A percentile compares a stretch with the other conserved stretches of the same genome.
These are phyloP conservation scores for Lolium perenne DNA, from an alignment of 176 grass and related monocot genomes.

Conservation along the genomic window DNA sequence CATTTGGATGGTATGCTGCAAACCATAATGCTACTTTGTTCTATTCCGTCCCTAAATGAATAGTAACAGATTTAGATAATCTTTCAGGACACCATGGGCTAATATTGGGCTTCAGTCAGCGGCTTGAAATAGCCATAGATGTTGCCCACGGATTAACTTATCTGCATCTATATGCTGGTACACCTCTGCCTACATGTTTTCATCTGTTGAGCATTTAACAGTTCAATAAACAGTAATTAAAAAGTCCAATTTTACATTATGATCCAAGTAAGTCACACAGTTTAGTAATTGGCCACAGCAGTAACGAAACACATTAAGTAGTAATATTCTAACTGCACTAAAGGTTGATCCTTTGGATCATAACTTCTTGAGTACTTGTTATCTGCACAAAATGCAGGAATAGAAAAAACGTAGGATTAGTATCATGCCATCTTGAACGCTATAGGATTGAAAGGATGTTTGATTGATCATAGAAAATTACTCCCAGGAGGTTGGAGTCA, in stretches of 20 bases:
- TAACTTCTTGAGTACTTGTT: background rate
- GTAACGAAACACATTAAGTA: constrained; percentile 2
- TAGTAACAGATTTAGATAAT: constrained; percentile 39
- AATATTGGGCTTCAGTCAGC: constrained; percentile 77
- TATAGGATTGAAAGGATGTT: background rate
- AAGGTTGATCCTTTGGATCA: constrained; percentile 11
- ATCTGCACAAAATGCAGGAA: background rate
- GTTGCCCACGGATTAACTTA: constrained; percentile 96
- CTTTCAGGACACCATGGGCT: constrained; percentile 72
- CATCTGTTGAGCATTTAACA: constrained; percentile 7
- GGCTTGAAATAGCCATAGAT: constrained; percentile 94
- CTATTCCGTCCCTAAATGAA: constrained; percentile 16
- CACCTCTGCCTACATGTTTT: constrained; percentile 38
- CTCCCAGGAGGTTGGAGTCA: background rate
- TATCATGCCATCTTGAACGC: background rate
- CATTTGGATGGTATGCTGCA: constrained; percentile 94
- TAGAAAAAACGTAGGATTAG: background rate
- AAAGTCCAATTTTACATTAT: constrained; percentile 1
- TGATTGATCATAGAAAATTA: background rate
- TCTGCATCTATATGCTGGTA: constrained; percentile 96
- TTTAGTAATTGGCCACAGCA: constrained; percentile 1
- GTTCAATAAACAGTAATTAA: background rate
- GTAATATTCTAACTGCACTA: background rate
- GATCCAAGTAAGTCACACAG: background rate
- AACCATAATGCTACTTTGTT: constrained; percentile 44